Base-by-base conservation (phyloP, 192 early-diverging fungal species). In the Rhizophagus sp. region DNA sequence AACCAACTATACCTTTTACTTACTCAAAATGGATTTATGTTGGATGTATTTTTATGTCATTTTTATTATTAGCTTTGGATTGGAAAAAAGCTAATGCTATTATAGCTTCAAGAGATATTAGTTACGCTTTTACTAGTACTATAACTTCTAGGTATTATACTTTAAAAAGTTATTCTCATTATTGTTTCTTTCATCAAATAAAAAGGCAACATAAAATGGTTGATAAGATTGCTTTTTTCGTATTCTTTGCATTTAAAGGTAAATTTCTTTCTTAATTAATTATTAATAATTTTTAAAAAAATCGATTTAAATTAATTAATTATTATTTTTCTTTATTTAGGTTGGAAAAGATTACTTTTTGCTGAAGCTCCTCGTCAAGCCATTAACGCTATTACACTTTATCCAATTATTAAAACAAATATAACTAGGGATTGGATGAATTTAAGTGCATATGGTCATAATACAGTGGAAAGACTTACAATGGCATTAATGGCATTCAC, bases 161-260 rank as follows among this genome's bases (percentile, higher is more conserved):
- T 47, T 77, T 95, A 49, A 86, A 88, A 36, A 91, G 89, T 15
- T 96, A 94, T 83, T 81, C 91, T 8, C 91, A 95, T 86, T 96
- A 88, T 78, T 96, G 95, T 83, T 88, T 96, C 64, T 96, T 96
- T 81, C 47, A 82, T 9, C 86, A 91, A 57, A 92, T 96, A 73
- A 85, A 94, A 57, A 85, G 86, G 61, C 88, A 89, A 9, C 87
- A 82, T 22, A 93, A 88, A 84, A 75, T 73, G 7, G 87, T 85
- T 19, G 95, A 96, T 70, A 80, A 88, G 8, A 41, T 96, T 8
- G 93, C 95, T 12, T 96, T 95, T 79, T 96, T 89, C 85, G 92
- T 94, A 25, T 96, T 95, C 81, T 96, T 96, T 82, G 87, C 87
- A 17, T 91, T 96, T 75, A 91, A 93, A 85, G 92, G 94, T 91